Evolutionary conservation across 192 early-diverging fungal genomes (phyloP), one percentile per base, ranked within the genome.

Genomic region (Backusella morwellensis): DNA sequence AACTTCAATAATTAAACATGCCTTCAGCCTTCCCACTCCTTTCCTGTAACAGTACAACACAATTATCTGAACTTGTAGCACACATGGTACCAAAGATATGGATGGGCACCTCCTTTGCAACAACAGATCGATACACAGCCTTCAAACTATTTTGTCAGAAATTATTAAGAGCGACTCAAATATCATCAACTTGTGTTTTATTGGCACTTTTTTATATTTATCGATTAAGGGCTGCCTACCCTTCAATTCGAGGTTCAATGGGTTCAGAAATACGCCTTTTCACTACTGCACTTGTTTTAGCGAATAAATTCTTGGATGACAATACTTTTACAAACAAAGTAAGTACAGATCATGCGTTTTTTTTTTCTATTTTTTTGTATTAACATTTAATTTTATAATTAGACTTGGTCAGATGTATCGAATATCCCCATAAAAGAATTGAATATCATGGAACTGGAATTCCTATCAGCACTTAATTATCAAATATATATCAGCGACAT

Each of bases 401-500:
- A 80, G 76, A 84, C 78, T 11, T 97, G 96, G 96, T 90, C 93
- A 21, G 90, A 95, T 68, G 93, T 97, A 32, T 93, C 92, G 38
- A 86, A 89, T 54, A 91, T 97, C 74, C 91, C 90, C 9, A 85
- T 94, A 29, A 75, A 87, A 59, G 94, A 97, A 76, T 86, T 97
- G 36, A 93, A 93, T 63, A 90, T 93, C 6, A 94, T 95, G 91
- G 95, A 95, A 87, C 92, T 93, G 72, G 95, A 97, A 80, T 95
- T 95, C 75, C 78, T 97, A 74, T 78, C 84, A 26, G 91, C 94
- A 26, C 88, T 97, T 32, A 83, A 93, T 50, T 95, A 91, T 75
- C 86, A 89, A 73, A 85, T 94, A 19, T 90, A 92, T 79, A 91
- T 95, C n/a, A 80, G 86, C 4, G 85, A 90, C 38, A 41, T 82